Conservation (phyloP, 2,329 filamentous ascomycete genomes). For the Hymenoscyphus fraxineus region DNA sequence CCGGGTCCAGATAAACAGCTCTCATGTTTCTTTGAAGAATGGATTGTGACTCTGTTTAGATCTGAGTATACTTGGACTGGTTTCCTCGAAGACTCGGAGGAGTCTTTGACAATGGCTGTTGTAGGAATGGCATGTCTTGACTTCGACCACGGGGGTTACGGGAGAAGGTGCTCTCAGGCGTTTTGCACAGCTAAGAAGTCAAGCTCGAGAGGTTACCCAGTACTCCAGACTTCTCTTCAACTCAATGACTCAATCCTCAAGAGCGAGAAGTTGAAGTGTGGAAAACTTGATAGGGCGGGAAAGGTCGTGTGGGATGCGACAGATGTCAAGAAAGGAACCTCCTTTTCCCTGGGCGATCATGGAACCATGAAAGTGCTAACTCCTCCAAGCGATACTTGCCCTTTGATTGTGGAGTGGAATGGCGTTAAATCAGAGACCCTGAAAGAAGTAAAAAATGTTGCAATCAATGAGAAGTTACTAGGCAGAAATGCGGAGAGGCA, state of each 20-base stretch:
- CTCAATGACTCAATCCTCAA: neutral
- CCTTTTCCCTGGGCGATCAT: slow-evolving; percentile 5
- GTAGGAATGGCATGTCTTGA: slow-evolving; percentile 15
- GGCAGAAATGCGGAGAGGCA: slow-evolving; percentile 8
- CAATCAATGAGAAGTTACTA: slow-evolving; percentile 10
- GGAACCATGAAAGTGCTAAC: slow-evolving; percentile 6
- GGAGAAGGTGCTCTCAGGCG: neutral
- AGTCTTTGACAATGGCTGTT: slow-evolving; percentile 18
- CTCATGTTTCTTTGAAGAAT: slow-evolving; percentile 2
- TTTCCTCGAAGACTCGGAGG: slow-evolving; percentile 15
- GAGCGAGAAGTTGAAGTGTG: neutral
- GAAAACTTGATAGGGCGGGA: neutral
- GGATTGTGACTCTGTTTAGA: slow-evolving; percentile 10
- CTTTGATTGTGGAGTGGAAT: slow-evolving; percentile 7
- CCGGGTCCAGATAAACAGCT: neutral
- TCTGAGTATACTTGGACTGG: slow-evolving; percentile 15
- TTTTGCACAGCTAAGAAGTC: neutral
- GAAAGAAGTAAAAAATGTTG: slow-evolving; percentile 15
- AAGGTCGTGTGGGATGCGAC: neutral
- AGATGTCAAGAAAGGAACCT: neutral
- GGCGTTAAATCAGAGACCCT: neutral
- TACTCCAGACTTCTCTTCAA: neutral
- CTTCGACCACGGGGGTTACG: slow-evolving; percentile 12
- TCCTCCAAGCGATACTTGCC: neutral
- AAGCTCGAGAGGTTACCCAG: neutral